Conservation (phyloP, 768 basidiomycete species). For the Coprinopsis strossmayeri region DNA sequence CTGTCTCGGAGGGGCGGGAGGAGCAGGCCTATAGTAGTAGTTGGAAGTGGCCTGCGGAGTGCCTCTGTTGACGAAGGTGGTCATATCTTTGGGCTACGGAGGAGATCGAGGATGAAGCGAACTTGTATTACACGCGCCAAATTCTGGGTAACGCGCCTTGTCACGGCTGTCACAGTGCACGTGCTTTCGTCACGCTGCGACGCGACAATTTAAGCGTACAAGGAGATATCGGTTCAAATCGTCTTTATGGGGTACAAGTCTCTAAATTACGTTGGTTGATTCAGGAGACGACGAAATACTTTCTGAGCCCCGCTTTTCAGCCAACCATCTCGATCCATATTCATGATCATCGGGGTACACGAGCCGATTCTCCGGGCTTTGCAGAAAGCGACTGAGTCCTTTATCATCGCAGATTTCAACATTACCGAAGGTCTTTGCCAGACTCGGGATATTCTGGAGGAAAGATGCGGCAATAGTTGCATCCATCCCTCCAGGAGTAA, state of each 20-base stretch:
- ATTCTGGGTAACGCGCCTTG: too few relatives aligned
- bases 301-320: too few relatives aligned
- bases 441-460: constrained; percentile 1
- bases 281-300: too few relatives aligned
- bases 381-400: constrained; percentile 29
- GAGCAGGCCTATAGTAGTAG: constrained; percentile 19
- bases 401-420: constrained; percentile 12
- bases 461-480: constrained; percentile 7
- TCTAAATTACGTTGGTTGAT: too few relatives aligned
- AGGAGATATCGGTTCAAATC: too few relatives aligned
- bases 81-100: neutral
- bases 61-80: neutral
- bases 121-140: too few relatives aligned
- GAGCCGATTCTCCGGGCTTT: constrained; percentile 33
- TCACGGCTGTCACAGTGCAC: too few relatives aligned
- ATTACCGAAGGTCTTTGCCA: constrained; percentile 12
- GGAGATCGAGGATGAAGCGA: too few relatives aligned
- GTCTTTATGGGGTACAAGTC: too few relatives aligned
- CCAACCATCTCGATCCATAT: constrained; percentile 31
- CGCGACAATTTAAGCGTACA: too few relatives aligned
- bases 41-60: constrained; percentile 13
- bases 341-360: constrained; percentile 44
- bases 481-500: constrained; percentile 14
- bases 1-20: constrained; percentile 20
- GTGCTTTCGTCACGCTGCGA: too few relatives aligned